Conservation (phyloP, 495 filamentous ascomycete species). For the Thermothielavioides terrestris region DNA sequence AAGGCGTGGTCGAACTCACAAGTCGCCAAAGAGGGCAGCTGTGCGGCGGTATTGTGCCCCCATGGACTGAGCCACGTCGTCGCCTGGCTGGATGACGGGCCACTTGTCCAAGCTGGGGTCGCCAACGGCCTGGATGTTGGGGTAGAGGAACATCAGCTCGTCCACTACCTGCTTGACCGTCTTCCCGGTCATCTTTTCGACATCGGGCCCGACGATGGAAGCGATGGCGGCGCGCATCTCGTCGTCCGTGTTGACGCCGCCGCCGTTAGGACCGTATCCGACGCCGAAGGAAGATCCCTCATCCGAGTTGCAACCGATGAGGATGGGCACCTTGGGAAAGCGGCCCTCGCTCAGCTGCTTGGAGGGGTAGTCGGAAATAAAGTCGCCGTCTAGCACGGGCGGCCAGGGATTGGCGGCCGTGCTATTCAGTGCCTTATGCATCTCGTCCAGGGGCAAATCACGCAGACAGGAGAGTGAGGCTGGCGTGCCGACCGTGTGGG, state of each 20-base stretch:
- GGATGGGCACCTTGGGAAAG: conserved; percentile 33
- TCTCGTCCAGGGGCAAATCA: conserved; percentile 43
- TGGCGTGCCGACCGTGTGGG: neutral
- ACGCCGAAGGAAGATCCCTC: neutral
- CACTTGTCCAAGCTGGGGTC: neutral
- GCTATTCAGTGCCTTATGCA: conserved; percentile 18
- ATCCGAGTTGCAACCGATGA: neutral
- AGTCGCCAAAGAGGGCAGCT: neutral
- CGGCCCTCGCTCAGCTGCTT: conserved; percentile 36
- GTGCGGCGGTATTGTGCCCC: neutral
- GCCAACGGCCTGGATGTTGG: neutral
- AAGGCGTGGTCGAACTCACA: neutral
- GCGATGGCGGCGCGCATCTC: neutral
- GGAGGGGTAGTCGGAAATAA: conserved; percentile 49
- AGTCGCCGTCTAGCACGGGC: conserved; percentile 11
- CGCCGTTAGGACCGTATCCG: neutral
- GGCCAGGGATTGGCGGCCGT: neutral
- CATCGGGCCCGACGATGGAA: neutral
- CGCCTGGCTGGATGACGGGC: neutral
- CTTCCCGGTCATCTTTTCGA: neutral
- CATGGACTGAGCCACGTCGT: neutral
- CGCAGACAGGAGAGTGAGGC: conserved; percentile 33
- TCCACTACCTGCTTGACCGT: neutral
- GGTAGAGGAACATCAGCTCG: neutral
- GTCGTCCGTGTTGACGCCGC: neutral